These are phyloP conservation scores for Monascus purpureus DNA, from an alignment of 495 filamentous ascomycete species.

Conservation along the genomic window DNA sequence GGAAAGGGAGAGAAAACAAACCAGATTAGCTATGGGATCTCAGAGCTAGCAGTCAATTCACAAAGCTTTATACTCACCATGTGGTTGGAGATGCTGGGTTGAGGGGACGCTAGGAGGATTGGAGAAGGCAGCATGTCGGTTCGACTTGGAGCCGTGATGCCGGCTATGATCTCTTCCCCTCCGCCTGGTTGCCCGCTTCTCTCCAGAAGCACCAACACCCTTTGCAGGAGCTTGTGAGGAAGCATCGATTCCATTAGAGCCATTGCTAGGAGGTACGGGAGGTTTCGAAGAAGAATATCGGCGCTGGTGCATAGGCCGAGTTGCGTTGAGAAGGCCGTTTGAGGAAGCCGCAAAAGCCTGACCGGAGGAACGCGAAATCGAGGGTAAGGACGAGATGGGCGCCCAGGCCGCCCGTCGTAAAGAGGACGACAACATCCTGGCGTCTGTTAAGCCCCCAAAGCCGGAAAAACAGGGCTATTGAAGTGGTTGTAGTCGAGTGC, in stretches of 20 bases:
- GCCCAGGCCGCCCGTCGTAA: conserved; percentile 33
- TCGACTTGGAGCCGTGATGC: conserved; percentile 24
- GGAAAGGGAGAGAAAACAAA: conserved; percentile 3
- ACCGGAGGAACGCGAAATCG: conserved; percentile 15
- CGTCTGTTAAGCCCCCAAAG: too few relatives aligned
- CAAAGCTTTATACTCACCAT: conserved; percentile 52
- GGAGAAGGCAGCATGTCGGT: conserved; percentile 29
- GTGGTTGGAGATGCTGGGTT: conserved; percentile 61
- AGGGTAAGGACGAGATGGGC: conserved; percentile 25
- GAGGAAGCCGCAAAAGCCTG: conserved; percentile 19
- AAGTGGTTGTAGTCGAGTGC: too few relatives aligned
- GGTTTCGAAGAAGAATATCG: conserved; percentile 42
- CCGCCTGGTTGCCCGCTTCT: conserved; percentile 21
- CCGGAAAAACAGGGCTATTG: too few relatives aligned
- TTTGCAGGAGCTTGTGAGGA: conserved; percentile 28
- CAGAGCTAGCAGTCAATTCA: too few relatives aligned
- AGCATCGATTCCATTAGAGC: conserved; percentile 24
- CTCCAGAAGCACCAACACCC: conserved; percentile 21
- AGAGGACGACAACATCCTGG: conserved; percentile 38
- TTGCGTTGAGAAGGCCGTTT: conserved; percentile 16
- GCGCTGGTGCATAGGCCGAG: conserved; percentile 32
- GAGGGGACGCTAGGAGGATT: conserved; percentile 72
- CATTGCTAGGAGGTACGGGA: conserved; percentile 30
- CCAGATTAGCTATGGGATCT: too few relatives aligned
- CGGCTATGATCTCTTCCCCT: conserved; percentile 23